A percentile compares a stretch with the other conserved stretches of the same genome.
Evolutionary conservation across 192 early-diverging fungal species (phyloP).

Genomic region (Backusella mclennaniae): DNA sequence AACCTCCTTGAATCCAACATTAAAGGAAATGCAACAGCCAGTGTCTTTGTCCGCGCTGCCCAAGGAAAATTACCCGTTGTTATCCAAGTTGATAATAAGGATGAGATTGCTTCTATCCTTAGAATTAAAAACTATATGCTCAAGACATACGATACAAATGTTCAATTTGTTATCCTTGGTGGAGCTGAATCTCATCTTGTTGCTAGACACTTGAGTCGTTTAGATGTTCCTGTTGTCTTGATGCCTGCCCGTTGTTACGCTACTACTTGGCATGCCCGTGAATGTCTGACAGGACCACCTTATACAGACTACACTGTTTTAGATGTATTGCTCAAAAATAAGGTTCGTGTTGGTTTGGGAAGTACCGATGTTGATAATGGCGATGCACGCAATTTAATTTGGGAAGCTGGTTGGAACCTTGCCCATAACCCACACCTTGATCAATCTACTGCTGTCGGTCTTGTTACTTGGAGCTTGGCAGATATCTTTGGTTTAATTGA

Average conservation of each 20-base stretch:
- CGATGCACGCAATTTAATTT: slow-evolving; percentile 65
- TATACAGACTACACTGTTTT: slow-evolving; percentile 46
- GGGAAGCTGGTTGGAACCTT: slow-evolving; percentile 64
- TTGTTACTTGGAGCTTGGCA: slow-evolving; percentile 75
- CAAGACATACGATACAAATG: slow-evolving; percentile 8
- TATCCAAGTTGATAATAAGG: slow-evolving; percentile 50
- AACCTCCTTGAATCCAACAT: slow-evolving; percentile 34
- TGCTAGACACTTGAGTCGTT: slow-evolving; percentile 51
- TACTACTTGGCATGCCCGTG: slow-evolving; percentile 52
- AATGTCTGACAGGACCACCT: slow-evolving; percentile 58
- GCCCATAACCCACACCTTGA: slow-evolving; percentile 36
- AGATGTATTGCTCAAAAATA: slow-evolving; percentile 49
- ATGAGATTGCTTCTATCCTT: slow-evolving; percentile 65
- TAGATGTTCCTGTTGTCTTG: slow-evolving; percentile 63
- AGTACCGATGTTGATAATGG: slow-evolving; percentile 50
- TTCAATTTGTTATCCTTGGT: slow-evolving; percentile 56
- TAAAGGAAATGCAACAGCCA: slow-evolving; percentile 18
- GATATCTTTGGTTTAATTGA: slow-evolving; percentile 57
- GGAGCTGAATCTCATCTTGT: slow-evolving; percentile 68
- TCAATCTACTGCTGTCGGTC: slow-evolving; percentile 64
- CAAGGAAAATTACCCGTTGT: slow-evolving; percentile 52
- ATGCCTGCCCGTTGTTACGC: slow-evolving; percentile 64
- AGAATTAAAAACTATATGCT: slow-evolving; percentile 50
- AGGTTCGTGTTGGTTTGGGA: slow-evolving; percentile 59
- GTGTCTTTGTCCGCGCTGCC: slow-evolving; percentile 42